phyloP scores from a whole-genome alignment of 441 rosid species.

The Kokia cookei region DNA sequence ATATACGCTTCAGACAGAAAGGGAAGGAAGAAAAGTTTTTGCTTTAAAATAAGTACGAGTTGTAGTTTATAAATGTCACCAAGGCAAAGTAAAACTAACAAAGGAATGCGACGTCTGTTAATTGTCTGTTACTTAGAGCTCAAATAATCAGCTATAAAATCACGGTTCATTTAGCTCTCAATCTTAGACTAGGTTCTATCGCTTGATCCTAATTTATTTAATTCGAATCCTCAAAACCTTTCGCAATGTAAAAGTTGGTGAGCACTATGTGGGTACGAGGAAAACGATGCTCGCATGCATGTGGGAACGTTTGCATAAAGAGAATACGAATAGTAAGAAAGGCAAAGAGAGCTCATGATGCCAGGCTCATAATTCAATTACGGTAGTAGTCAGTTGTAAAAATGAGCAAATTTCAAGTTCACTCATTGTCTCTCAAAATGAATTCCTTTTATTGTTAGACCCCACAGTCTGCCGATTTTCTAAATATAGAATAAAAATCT shows the following conservation, averaged over 20 bases:
- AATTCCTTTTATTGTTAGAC: not conserved
- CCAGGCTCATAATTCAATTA: not conserved
- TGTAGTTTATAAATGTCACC: not conserved
- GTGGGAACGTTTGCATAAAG: not conserved
- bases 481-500: constrained; percentile 3
- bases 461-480: not conserved
- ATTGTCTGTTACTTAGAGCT: not conserved
- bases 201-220: not conserved
- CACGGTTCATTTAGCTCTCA: not conserved
- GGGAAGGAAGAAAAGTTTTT: not conserved
- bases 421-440: not conserved
- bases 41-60: not conserved
- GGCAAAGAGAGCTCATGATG: not conserved
- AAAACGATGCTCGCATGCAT: not conserved
- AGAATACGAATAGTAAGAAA: not conserved
- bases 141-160: not conserved
- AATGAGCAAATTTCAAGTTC: not conserved
- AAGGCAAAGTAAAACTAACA: constrained; percentile 1
- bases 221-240: not conserved
- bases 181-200: not conserved
- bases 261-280: not conserved
- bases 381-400: not conserved
- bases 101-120: not conserved
- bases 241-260: not conserved
- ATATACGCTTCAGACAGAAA: not conserved